Conservation (phyloP, 805 yeast genomes). For the Candida adriatica region DNA sequence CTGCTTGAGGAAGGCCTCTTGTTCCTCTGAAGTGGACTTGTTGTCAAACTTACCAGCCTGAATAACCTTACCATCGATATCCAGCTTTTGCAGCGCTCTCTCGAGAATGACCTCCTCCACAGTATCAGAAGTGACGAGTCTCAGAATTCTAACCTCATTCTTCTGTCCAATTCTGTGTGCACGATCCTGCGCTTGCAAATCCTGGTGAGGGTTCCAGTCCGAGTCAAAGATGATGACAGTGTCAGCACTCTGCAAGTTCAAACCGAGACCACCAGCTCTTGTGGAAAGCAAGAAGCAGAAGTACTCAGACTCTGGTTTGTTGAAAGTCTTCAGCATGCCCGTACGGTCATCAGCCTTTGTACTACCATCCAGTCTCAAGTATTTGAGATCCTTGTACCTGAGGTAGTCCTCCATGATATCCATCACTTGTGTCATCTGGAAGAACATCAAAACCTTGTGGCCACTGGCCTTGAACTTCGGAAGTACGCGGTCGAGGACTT, state of each 20-base stretch:
- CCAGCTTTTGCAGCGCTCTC: slow-evolving; percentile 76
- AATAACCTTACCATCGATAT: slow-evolving; percentile 83
- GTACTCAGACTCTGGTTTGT: slow-evolving; percentile 69
- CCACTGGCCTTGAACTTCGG: slow-evolving; percentile 72
- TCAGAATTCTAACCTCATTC: slow-evolving; percentile 75
- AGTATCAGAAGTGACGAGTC: slow-evolving; percentile 75
- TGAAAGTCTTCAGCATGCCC: slow-evolving; percentile 62
- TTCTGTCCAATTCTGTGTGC: slow-evolving; percentile 89
- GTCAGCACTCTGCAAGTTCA: slow-evolving; percentile 82
- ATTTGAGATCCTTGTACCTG: slow-evolving; percentile 57
- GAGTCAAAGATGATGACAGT: slow-evolving; percentile 83
- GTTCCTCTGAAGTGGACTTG: slow-evolving; percentile 81
- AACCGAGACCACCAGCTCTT: slow-evolving; percentile 86
- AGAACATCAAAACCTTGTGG: slow-evolving; percentile 74
- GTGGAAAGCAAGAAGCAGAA: slow-evolving; percentile 76
- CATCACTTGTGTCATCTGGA: slow-evolving; percentile 89
- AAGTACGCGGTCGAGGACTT: slow-evolving; percentile 63
- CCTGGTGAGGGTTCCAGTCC: slow-evolving; percentile 91
- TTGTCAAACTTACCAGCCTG: slow-evolving; percentile 90
- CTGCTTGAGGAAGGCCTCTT: slow-evolving; percentile 69
- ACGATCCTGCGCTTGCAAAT: slow-evolving; percentile 85
- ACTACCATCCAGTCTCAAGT: slow-evolving; percentile 73
- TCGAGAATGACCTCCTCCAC: slow-evolving; percentile 80
- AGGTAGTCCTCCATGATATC: slow-evolving; percentile 83
- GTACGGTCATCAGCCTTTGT: slow-evolving; percentile 84